Percentiles rank a stretch among this genome's conserved stretches.
Conservation (phyloP, 495 filamentous ascomycete species). For the Pseudotulostoma volvatum region DNA sequence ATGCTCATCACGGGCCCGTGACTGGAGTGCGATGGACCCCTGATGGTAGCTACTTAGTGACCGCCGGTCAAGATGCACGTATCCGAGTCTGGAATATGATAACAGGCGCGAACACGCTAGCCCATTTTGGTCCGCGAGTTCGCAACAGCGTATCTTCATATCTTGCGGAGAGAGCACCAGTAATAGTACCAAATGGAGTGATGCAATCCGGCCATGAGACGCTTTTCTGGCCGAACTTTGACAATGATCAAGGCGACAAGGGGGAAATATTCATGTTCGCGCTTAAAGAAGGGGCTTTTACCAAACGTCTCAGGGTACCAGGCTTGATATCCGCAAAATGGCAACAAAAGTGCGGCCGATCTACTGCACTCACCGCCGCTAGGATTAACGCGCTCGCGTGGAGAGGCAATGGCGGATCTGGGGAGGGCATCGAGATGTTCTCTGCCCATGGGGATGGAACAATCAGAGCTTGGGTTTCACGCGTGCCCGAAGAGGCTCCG, state of each 20-base stretch:
- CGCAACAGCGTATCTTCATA: slow-evolving; percentile 41
- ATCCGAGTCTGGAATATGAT: slow-evolving; percentile 72
- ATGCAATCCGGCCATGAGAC: slow-evolving; percentile 38
- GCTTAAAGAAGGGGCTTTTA: slow-evolving; percentile 52
- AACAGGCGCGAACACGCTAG: slow-evolving; percentile 67
- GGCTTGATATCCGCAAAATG: slow-evolving; percentile 30
- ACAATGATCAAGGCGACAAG: slow-evolving; percentile 38
- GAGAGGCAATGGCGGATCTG: slow-evolving; percentile 38
- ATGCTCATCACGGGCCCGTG: slow-evolving; percentile 59
- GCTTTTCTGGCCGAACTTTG: slow-evolving; percentile 62
- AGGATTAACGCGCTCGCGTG: slow-evolving; percentile 56
- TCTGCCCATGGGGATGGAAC: slow-evolving; percentile 38
- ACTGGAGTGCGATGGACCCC: slow-evolving; percentile 76
- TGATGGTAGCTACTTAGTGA: slow-evolving; percentile 55
- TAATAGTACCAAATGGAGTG: slow-evolving; percentile 39
- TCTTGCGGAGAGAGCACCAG: slow-evolving; percentile 43
- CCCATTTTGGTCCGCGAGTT: slow-evolving; percentile 65
- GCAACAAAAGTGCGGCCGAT: slow-evolving; percentile 14
- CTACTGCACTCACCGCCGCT: slow-evolving; percentile 27
- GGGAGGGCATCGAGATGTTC: slow-evolving; percentile 32
- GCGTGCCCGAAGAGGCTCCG: slow-evolving; percentile 36
- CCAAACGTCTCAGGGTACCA: slow-evolving; percentile 50
- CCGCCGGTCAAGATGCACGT: slow-evolving; percentile 61
- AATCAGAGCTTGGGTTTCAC: slow-evolving; percentile 37
- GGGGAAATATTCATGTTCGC: slow-evolving; percentile 56